Conservation (phyloP, 1,139 yeast species). For the Zygosaccharomyces sapae region DNA sequence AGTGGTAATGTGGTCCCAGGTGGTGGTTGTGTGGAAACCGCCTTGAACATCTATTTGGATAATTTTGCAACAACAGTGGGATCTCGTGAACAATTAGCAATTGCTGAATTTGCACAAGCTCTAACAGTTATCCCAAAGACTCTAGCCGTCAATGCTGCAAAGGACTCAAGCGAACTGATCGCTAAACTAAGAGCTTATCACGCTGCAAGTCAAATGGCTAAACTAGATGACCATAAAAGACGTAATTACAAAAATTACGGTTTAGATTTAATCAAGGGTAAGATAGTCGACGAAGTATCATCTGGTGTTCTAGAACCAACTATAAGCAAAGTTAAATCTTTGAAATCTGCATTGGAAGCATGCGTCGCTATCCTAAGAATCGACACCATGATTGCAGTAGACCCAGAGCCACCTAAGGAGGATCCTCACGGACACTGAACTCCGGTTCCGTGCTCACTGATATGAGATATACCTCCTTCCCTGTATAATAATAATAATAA, state of each 20-base stretch:
- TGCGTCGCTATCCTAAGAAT: conserved; percentile 96
- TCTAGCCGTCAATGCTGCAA: conserved; percentile 94
- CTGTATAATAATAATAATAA: background rate
- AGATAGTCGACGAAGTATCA: conserved; percentile 76
- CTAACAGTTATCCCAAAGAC: conserved; percentile 93
- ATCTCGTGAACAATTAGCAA: conserved; percentile 95
- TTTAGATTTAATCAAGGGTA: conserved; percentile 84
- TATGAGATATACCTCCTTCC: background rate
- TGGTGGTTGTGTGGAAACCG: conserved; percentile 98
- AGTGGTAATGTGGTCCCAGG: conserved; percentile 96
- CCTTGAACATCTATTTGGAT: conserved; percentile 89
- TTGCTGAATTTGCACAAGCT: conserved; percentile 94
- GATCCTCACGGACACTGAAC: conserved; percentile 66
- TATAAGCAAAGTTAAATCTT: conserved; percentile 82
- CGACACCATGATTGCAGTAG: conserved; percentile 96
- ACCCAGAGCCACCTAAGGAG: conserved; percentile 91
- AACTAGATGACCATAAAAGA: conserved; percentile 75
- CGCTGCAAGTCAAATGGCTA: conserved; percentile 87
- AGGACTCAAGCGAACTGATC: conserved; percentile 90
- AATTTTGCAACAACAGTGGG: conserved; percentile 98
- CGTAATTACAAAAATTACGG: conserved; percentile 87
- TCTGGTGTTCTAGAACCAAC: conserved; percentile 96
- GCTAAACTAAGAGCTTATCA: conserved; percentile 96
- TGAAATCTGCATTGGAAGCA: conserved; percentile 95
- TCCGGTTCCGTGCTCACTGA: background rate